A percentile compares a stretch with the other conserved stretches of the same genome.
Conservation (phyloP, 2,329 filamentous ascomycete species). For the Trichoderma simmonsii region DNA sequence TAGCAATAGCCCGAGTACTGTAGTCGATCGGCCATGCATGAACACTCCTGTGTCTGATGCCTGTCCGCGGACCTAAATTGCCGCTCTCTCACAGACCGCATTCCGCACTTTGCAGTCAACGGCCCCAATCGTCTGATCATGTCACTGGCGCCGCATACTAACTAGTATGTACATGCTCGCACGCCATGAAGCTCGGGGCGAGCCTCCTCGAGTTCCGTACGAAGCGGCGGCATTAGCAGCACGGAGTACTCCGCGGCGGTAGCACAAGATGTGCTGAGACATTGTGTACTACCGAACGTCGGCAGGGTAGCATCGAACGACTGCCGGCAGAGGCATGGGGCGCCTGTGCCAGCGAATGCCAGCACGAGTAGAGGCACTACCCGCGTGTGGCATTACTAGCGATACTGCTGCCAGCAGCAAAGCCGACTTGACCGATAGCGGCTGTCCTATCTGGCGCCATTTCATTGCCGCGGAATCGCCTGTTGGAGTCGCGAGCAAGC, state of each 20-base stretch:
- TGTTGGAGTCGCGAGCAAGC: background rate
- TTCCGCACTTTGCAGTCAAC: slow-evolving; percentile 9
- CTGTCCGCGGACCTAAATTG: background rate
- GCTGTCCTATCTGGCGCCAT: slow-evolving; percentile 14
- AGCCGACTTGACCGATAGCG: slow-evolving; percentile 9
- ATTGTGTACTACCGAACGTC: background rate
- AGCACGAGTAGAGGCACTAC: background rate
- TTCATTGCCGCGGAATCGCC: slow-evolving; percentile 5
- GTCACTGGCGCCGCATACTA: background rate
- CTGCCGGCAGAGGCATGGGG: slow-evolving; percentile 15
- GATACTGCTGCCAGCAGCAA: background rate
- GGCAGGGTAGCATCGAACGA: slow-evolving; percentile 10
- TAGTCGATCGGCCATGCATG: background rate
- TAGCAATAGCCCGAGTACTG: background rate
- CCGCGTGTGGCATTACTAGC: background rate
- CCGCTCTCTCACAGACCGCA: slow-evolving; percentile 3
- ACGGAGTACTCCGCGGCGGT: background rate
- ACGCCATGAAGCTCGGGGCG: background rate
- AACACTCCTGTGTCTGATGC: background rate
- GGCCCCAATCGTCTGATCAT: background rate
- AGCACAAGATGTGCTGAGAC: background rate
- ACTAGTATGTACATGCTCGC: background rate
- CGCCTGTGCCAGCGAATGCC: slow-evolving; percentile 9
- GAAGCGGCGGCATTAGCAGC: background rate
- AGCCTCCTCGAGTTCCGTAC: background rate